phyloP scores from a whole-genome alignment of 345 rosid species.

The Bruguiera gymnorhiza region DNA sequence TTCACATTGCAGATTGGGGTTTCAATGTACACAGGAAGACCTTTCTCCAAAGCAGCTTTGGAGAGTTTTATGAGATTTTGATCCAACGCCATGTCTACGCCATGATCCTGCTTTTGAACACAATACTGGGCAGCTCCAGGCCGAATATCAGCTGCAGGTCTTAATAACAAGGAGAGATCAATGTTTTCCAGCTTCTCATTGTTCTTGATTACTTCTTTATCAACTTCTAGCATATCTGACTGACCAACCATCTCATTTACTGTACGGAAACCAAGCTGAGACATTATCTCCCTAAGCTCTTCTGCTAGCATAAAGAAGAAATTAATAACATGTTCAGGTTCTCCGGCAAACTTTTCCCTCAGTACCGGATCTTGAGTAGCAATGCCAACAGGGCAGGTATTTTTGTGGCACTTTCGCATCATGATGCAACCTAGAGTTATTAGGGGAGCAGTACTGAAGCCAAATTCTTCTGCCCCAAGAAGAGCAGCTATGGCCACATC shows the following conservation, averaged over 20 bases:
- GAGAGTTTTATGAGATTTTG: slow-evolving; percentile 63
- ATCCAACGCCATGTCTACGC: slow-evolving; percentile 94
- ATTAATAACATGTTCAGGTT: slow-evolving; percentile 95
- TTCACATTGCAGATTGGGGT: slow-evolving; percentile 80
- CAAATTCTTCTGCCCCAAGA: slow-evolving; percentile 99
- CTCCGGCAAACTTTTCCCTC: slow-evolving; percentile 97
- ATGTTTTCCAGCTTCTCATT: slow-evolving; percentile 86
- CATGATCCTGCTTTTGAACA: slow-evolving; percentile 93
- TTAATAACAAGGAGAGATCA: slow-evolving; percentile 77
- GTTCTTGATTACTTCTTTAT: slow-evolving; percentile 66
- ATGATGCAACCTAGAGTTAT: slow-evolving; percentile 98
- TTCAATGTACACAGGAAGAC: slow-evolving; percentile 83
- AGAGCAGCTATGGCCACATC: slow-evolving; percentile 98
- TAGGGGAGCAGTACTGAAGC: slow-evolving; percentile 99
- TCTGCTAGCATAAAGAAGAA: slow-evolving; percentile 99
- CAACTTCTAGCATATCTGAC: slow-evolving; percentile 99
- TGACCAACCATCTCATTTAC: slow-evolving; percentile 95
- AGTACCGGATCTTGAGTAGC: slow-evolving; percentile 99
- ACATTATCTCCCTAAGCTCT: slow-evolving; percentile 96
- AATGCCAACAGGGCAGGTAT: slow-evolving; percentile 99
- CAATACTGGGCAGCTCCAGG: slow-evolving; percentile 95
- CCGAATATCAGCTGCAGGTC: slow-evolving; percentile 92
- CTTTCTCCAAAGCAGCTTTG: slow-evolving; percentile 68
- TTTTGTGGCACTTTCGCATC: slow-evolving; percentile 99
- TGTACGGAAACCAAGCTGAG: slow-evolving; percentile 80